Evolutionary conservation across 2,329 filamentous ascomycete genomes (phyloP).

Genomic region (Parastagonospora nodorum): DNA sequence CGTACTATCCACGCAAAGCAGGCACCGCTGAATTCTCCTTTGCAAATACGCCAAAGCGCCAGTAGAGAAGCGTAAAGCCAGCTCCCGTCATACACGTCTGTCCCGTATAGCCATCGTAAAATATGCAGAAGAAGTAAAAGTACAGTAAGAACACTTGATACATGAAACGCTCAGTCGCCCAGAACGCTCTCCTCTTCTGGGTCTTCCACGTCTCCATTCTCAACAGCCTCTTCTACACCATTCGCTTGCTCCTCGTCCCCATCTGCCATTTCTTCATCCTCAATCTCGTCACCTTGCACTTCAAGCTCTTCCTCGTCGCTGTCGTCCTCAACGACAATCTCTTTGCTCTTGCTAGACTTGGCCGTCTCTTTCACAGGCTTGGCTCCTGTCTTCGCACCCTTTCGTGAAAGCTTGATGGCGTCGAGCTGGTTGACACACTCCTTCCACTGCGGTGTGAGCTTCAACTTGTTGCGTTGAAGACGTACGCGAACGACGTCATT

Average conservation of each 20-base stretch:
- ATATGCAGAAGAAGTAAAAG: neutral
- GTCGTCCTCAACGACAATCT: constrained; percentile 39
- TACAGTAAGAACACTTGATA: constrained; percentile 2
- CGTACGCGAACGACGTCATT: constrained; percentile 66
- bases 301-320: constrained; percentile 42
- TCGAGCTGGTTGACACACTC: constrained; percentile 84
- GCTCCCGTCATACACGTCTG: constrained; percentile 1
- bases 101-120: neutral
- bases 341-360: constrained; percentile 50
- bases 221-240: constrained; percentile 41
- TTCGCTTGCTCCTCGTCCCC: constrained; percentile 49
- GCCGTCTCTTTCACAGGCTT: constrained; percentile 47
- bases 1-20: too few species aligned
- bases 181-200: constrained; percentile 52
- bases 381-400: constrained; percentile 35
- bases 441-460: constrained; percentile 82
- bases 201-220: constrained; percentile 35
- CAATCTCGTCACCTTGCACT: constrained; percentile 34
- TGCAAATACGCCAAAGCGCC: constrained; percentile 15
- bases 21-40: neutral
- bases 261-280: constrained; percentile 50
- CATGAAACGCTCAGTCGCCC: constrained; percentile 39
- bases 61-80: constrained; percentile 7
- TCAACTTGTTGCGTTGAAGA: constrained; percentile 77
- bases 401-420: constrained; percentile 51